A percentile compares a stretch with the other conserved stretches of the same genome.
These are phyloP conservation scores for Ceratobasidium papillatum DNA, from an alignment of 1,284 basidiomycete genomes.

Conservation along the genomic window DNA sequence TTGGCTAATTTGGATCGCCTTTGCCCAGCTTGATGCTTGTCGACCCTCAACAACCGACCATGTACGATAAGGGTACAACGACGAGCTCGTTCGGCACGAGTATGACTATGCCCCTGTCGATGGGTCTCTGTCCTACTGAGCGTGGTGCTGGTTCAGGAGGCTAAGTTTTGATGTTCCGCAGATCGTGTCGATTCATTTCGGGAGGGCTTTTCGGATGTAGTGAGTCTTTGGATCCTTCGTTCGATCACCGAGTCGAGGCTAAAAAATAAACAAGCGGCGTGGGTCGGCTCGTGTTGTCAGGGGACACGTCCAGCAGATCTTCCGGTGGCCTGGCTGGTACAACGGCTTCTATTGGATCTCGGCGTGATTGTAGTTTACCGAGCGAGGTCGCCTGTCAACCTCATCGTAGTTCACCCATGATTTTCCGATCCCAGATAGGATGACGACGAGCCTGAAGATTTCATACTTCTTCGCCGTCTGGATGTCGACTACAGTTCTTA, in stretches of 20 bases:
- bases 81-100: conserved; percentile 23
- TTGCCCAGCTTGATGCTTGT: conserved; percentile 3
- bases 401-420: too few species aligned
- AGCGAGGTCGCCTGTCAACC: too few species aligned
- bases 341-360: too few species aligned
- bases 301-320: too few species aligned
- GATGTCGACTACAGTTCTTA: too few species aligned
- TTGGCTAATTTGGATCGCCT: conserved; percentile 19
- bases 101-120: conserved; percentile 5
- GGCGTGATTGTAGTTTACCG: too few species aligned
- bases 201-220: conserved; percentile 87
- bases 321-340: too few species aligned
- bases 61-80: conserved; percentile 19
- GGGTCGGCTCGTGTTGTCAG: conserved; percentile 85
- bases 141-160: conserved; percentile 3
- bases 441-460: too few species aligned
- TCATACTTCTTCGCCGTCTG: too few species aligned
- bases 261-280: conserved; percentile 59
- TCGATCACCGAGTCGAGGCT: not conserved
- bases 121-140: conserved; percentile 2
- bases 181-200: conserved; percentile 75
- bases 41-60: conserved; percentile 3
- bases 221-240: conserved; percentile 55
- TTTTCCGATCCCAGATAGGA: too few species aligned
- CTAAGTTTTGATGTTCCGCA: not conserved